phyloP scores from a whole-genome alignment of 345 rosid species.

The Eucalyptus pumila region DNA sequence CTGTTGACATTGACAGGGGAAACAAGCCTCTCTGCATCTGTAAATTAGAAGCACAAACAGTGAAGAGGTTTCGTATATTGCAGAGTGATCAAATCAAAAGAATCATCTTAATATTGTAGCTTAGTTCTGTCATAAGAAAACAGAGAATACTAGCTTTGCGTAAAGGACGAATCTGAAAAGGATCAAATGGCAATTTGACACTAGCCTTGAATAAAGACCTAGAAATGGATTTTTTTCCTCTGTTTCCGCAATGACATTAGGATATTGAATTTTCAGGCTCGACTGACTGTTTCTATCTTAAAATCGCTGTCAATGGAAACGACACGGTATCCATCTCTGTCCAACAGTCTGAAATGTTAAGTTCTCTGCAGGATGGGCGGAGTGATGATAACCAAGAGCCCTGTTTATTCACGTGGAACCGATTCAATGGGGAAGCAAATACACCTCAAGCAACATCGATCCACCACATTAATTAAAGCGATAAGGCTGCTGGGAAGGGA shows the following conservation, averaged over 20 bases:
- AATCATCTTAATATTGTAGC: neutral
- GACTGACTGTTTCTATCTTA: neutral
- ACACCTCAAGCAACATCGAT: too few relatives aligned
- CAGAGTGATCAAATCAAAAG: neutral
- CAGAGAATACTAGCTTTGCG: neutral
- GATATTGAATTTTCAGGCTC: neutral
- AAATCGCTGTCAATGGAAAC: neutral
- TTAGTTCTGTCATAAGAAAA: neutral
- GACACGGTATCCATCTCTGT: neutral
- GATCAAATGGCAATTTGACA: neutral
- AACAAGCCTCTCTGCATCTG: too few relatives aligned
- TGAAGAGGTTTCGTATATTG: neutral
- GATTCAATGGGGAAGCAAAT: too few relatives aligned
- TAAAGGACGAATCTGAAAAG: neutral
- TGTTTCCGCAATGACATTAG: neutral
- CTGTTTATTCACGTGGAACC: too few relatives aligned
- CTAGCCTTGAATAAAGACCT: neutral
- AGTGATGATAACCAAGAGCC: too few relatives aligned
- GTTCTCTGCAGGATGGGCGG: too few relatives aligned
- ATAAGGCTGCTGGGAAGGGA: neutral
- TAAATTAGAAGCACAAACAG: neutral
- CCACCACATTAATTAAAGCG: neutral
- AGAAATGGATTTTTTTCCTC: neutral
- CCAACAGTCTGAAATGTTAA: neutral
- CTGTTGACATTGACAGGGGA: too few relatives aligned